Base-by-base conservation (phyloP, 2,329 filamentous ascomycete species). In the Dactylellina sp. region DNA sequence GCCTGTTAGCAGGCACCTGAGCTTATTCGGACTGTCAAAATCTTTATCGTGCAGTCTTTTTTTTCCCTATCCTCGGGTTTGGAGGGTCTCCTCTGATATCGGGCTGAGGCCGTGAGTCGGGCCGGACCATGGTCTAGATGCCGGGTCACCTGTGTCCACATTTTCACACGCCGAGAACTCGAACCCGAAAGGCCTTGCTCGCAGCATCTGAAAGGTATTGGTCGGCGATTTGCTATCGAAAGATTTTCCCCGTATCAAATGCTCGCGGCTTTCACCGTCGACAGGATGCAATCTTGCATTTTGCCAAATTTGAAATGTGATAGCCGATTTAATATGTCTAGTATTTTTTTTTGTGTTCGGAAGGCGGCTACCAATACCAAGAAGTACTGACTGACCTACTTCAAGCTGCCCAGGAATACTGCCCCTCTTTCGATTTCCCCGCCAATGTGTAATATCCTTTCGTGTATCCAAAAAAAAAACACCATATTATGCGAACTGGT, bases 11-110 rank as follows among this genome's bases (percentile, higher is more conserved):
- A 42, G 39, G 24, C 7, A 32, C 18, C 7, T 55, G 53, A 72
- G 68, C 53, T 72, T 65, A 72, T 65, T 72, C 60, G 35, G 60
- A 65, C 68, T 57, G 56, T 53, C 52, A 3, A 24, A 18, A 20
- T 35, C 25, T 22, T 37, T 64, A 28, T 64, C 47, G 22, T 40
- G 14, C 22, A n/a, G n/a, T 32, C 9, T 32, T 32, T 32, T 9
- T 32, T 32, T 32, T 32, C 9, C 28, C 46, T 60, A 39, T 39
- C 50, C 57, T 62, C 56, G 56, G 50, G 49, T 61, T 46, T 39
- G 20, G 24, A 25, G 49, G 11, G 28, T 50, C 24, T 40, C 44
- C n/a, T 18, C 56, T 52, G 53, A 59, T 56, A 49, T 68, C 63
- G 63, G 63, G 63, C 25, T 52, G 44, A 53, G 22, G 53, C 63